Evolutionary conservation across 1,139 yeast species (phyloP).

Genomic region (Suhomyces choctaworum): DNA sequence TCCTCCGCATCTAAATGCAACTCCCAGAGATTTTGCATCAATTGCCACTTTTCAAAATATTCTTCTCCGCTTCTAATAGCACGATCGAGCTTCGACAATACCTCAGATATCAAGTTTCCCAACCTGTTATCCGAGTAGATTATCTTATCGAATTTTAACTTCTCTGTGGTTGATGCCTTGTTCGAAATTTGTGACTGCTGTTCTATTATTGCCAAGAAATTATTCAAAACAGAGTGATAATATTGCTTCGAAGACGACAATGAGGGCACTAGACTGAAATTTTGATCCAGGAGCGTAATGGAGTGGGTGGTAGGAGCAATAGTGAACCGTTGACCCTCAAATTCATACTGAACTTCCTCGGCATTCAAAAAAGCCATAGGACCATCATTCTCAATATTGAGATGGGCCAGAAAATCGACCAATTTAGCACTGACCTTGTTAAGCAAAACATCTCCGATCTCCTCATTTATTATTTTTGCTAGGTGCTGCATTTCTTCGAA

Average conservation of each 20-base stretch:
- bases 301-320: conserved; percentile 27
- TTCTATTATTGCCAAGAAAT: conserved; percentile 12
- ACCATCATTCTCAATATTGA: too few species aligned
- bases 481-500: conserved; percentile 40
- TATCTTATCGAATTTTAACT: background rate
- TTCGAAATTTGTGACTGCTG: conserved; percentile 15
- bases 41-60: conserved; percentile 54
- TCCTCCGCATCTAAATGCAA: conserved; percentile 24
- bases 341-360: too few species aligned
- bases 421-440: conserved; percentile 19
- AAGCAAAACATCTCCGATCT: conserved; percentile 36
- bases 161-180: conserved; percentile 1
- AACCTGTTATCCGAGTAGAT: conserved; percentile 2
- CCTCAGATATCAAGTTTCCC: conserved; percentile 3
- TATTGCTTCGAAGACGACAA: conserved; percentile 23
- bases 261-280: conserved; percentile 39
- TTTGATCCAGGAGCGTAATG: conserved; percentile 44
- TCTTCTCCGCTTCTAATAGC: conserved; percentile 26
- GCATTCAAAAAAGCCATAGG: too few species aligned
- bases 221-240: conserved; percentile 8
- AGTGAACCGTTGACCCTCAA: too few species aligned
- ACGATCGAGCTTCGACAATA: conserved; percentile 21
- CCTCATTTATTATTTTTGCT: conserved; percentile 40
- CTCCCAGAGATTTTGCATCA: conserved; percentile 63
- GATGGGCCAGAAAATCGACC: background rate